Evolutionary conservation across 2,329 filamentous ascomycete genomes (phyloP).

Genomic region (Dendryphion nanum): DNA sequence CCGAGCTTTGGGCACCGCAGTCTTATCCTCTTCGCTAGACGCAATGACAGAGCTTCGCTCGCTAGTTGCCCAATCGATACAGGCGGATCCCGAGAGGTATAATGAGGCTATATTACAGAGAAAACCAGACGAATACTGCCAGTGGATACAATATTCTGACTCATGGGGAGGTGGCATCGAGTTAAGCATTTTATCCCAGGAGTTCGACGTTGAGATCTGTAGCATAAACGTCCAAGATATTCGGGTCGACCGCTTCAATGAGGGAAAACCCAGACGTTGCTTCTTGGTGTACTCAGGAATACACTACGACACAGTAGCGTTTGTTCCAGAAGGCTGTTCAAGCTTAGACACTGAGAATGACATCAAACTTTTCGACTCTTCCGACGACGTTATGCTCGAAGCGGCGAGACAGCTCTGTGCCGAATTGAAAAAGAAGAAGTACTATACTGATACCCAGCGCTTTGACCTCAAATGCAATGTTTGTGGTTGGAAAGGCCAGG

Average conservation of each 20-base stretch:
- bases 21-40: conserved; percentile 64
- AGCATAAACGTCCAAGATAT: conserved; percentile 75
- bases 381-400: conserved; percentile 55
- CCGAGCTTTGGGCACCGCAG: conserved; percentile 77
- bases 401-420: conserved; percentile 57
- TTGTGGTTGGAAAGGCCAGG: conserved; percentile 68
- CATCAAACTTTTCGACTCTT: conserved; percentile 67
- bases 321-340: conserved; percentile 60
- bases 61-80: conserved; percentile 76
- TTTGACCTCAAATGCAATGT: conserved; percentile 76
- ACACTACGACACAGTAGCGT: conserved; percentile 87
- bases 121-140: conserved; percentile 70
- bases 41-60: conserved; percentile 71
- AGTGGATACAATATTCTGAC: conserved; percentile 75
- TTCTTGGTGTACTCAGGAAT: conserved; percentile 89
- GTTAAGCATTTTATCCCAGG: conserved; percentile 76
- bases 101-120: conserved; percentile 73
- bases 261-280: conserved; percentile 63
- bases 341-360: conserved; percentile 71
- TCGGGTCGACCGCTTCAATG: conserved; percentile 74
- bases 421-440: conserved; percentile 69
- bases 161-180: conserved; percentile 93
- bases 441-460: conserved; percentile 83
- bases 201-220: conserved; percentile 83
- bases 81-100: conserved; percentile 69